phyloP scores from a whole-genome alignment of 2,329 filamentous ascomycete species.

The Alternaria ethzedia region DNA sequence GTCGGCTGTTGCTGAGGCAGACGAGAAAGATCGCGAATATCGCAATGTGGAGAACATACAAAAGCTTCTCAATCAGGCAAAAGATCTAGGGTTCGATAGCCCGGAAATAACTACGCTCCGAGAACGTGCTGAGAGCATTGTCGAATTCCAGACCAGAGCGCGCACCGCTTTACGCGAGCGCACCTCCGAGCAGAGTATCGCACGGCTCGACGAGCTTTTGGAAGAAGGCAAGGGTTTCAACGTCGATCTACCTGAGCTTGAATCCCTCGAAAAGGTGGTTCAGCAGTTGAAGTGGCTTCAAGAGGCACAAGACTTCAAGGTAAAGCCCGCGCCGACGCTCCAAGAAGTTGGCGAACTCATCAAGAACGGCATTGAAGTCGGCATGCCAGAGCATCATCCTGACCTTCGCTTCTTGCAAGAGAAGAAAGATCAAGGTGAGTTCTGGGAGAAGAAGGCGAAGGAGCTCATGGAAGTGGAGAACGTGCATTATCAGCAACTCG shows the following conservation, averaged over 20 bases:
- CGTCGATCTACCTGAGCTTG: slow-evolving; percentile 87
- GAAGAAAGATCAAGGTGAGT: slow-evolving; percentile 75
- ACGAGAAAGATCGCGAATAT: slow-evolving; percentile 82
- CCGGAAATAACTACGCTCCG: slow-evolving; percentile 85
- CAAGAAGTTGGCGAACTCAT: slow-evolving; percentile 82
- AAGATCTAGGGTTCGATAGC: slow-evolving; percentile 90
- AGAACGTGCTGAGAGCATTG: slow-evolving; percentile 84
- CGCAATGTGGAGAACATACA: slow-evolving; percentile 89
- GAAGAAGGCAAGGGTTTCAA: slow-evolving; percentile 89
- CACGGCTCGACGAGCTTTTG: slow-evolving; percentile 87
- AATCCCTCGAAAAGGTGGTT: slow-evolving; percentile 77
- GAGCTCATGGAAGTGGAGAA: slow-evolving; percentile 91
- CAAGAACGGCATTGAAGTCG: slow-evolving; percentile 75
- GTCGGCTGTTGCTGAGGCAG: slow-evolving; percentile 71
- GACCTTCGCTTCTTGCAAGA: slow-evolving; percentile 78
- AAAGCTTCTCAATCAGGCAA: slow-evolving; percentile 81
- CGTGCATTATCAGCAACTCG: slow-evolving; percentile 92
- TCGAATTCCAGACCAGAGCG: slow-evolving; percentile 81
- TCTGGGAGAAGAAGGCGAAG: slow-evolving; percentile 92
- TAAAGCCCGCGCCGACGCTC: slow-evolving; percentile 69
- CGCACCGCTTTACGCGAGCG: slow-evolving; percentile 70
- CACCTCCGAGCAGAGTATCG: slow-evolving; percentile 58
- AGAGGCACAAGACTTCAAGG: slow-evolving; percentile 70
- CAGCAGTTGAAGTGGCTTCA: slow-evolving; percentile 90
- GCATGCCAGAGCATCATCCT: slow-evolving; percentile 80